Percentiles rank a stretch among this genome's conserved stretches.
These are phyloP conservation scores for Gautieria morchelliformis DNA, from an alignment of 768 basidiomycete species.

Conservation along the genomic window DNA sequence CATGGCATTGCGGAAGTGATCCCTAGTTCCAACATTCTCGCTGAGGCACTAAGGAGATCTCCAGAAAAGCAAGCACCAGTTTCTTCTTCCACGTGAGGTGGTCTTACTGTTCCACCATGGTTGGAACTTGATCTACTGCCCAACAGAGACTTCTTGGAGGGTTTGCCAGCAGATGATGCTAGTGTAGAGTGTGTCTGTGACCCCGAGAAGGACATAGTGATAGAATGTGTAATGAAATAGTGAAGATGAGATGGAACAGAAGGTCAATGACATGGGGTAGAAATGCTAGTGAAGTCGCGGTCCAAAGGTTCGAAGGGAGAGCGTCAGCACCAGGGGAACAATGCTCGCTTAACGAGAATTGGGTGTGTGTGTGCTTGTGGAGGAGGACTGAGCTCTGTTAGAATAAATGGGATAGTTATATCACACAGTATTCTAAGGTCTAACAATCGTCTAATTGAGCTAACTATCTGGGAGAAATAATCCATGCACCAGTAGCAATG, in stretches of 20 bases:
- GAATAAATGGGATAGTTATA: too few relatives aligned
- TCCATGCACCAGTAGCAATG: too few relatives aligned
- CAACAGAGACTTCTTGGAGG: background rate
- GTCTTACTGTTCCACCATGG: too few relatives aligned
- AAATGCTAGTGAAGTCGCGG: background rate
- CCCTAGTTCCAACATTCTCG: too few relatives aligned
- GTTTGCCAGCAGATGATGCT: too few relatives aligned
- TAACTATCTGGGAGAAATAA: too few relatives aligned
- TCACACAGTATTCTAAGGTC: too few relatives aligned
- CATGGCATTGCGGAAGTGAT: too few relatives aligned
- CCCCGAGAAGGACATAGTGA: background rate
- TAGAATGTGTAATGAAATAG: background rate
- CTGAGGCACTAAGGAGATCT: background rate
- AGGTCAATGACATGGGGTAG: too few relatives aligned
- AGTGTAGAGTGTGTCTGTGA: background rate
- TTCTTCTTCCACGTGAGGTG: too few relatives aligned
- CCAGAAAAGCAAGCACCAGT: background rate
- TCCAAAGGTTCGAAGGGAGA: background rate
- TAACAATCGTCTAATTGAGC: too few relatives aligned
- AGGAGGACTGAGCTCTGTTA: background rate
- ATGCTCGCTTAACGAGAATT: too few relatives aligned
- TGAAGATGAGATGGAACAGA: background rate
- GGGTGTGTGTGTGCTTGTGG: background rate
- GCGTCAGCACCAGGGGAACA: background rate
- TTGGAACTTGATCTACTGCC: background rate